Evolutionary conservation across 495 filamentous ascomycete species (phyloP).

Genomic region (Penicillium canescens): DNA sequence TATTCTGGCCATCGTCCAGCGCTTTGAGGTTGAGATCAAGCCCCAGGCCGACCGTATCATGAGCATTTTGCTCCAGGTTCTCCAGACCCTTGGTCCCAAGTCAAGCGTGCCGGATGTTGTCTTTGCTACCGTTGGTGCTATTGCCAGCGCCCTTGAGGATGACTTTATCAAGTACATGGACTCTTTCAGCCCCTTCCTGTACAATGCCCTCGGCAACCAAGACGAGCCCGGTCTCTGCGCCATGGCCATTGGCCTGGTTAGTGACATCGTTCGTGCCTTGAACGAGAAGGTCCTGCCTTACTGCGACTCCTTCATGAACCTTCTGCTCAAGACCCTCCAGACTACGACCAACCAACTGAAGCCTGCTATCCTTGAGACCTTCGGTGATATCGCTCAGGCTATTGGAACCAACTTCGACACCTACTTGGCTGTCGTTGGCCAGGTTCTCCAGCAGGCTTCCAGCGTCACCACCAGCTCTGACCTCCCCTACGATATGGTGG

Average conservation of each 20-base stretch:
- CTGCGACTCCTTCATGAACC: slow-evolving; percentile 98
- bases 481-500: slow-evolving; percentile 83
- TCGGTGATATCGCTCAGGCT: slow-evolving; percentile 95
- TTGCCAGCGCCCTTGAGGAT: slow-evolving; percentile 85
- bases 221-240: slow-evolving; percentile 92
- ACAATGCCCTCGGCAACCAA: slow-evolving; percentile 89
- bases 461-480: slow-evolving; percentile 70
- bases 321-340: slow-evolving; percentile 80
- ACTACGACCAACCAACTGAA: slow-evolving; percentile 91
- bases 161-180: slow-evolving; percentile 98
- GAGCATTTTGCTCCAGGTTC: slow-evolving; percentile 77
- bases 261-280: slow-evolving; percentile 90
- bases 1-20: slow-evolving; percentile 85
- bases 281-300: slow-evolving; percentile 87
- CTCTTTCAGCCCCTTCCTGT: slow-evolving; percentile 83
- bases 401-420: slow-evolving; percentile 91
- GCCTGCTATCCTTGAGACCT: slow-evolving; percentile 95
- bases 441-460: slow-evolving; percentile 91
- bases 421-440: slow-evolving; percentile 87
- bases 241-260: slow-evolving; percentile 96
- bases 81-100: slow-evolving; percentile 75
- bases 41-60: slow-evolving; percentile 94
- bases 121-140: slow-evolving; percentile 83
- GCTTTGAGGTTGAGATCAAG: slow-evolving; percentile 86
- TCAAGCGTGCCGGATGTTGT: slow-evolving; percentile 92